Conservation (phyloP, 768 basidiomycete genomes). For the Rhizopogon vesiculosus region DNA sequence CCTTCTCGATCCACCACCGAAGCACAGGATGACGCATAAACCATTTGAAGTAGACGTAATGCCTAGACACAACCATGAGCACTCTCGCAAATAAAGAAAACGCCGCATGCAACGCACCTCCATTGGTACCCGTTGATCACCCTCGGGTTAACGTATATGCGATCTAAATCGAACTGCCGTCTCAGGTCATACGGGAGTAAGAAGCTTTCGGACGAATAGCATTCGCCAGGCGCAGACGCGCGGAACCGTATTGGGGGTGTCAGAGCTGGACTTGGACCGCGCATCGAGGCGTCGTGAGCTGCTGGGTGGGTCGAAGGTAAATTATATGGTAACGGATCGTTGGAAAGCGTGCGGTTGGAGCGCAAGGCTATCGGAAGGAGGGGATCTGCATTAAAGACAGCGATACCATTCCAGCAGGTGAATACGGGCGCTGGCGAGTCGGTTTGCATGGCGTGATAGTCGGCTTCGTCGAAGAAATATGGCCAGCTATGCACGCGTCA, state of each 20-base stretch:
- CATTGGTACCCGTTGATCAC: slow-evolving; percentile 34
- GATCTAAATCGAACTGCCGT: slow-evolving; percentile 31
- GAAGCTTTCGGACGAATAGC: slow-evolving; percentile 37
- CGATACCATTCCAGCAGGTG: slow-evolving; percentile 44
- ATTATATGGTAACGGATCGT: slow-evolving; percentile 20
- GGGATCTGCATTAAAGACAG: slow-evolving; percentile 35
- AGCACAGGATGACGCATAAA: slow-evolving; percentile 33
- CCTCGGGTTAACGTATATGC: slow-evolving; percentile 34
- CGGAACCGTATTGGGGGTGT: slow-evolving; percentile 31
- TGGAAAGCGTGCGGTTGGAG: slow-evolving; percentile 31
- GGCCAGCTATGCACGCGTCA: slow-evolving; percentile 26
- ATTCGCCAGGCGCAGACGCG: slow-evolving; percentile 20
- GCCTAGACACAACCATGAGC: slow-evolving; percentile 4
- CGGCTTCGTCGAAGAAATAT: slow-evolving; percentile 36
- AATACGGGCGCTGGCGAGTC: slow-evolving; percentile 40
- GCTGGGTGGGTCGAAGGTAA: slow-evolving; percentile 27
- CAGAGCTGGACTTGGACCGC: slow-evolving; percentile 21
- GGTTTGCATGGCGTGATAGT: slow-evolving; percentile 27
- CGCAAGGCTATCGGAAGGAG: slow-evolving; percentile 35
- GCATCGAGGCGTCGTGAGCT: slow-evolving; percentile 8
- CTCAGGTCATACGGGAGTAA: slow-evolving; percentile 38
- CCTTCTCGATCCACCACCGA: slow-evolving; percentile 36
- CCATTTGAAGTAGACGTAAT: slow-evolving; percentile 32
- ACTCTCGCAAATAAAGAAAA: not conserved
- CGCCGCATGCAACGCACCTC: slow-evolving; percentile 17